These are phyloP conservation scores for Phoenix roebelenii DNA, from an alignment of 176 grass and related monocot species.

Conservation along the genomic window DNA sequence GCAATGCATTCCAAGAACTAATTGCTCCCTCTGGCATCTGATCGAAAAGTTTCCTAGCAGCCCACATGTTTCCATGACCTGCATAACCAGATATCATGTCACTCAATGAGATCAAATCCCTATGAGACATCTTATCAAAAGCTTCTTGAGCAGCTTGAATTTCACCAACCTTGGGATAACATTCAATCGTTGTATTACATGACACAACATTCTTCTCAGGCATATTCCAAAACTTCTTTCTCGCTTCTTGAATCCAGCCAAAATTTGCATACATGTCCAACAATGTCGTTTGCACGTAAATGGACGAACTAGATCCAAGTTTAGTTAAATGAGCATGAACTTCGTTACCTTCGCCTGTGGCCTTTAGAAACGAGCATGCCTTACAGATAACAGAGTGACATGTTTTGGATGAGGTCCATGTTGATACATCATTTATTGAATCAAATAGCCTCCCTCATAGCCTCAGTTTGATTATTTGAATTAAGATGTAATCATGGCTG, in stretches of 20 bases:
- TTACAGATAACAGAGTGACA: slow-evolving; percentile 44
- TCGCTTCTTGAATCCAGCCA: slow-evolving; percentile 13
- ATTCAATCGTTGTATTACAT: slow-evolving; percentile 26
- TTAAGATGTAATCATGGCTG: slow-evolving; percentile 28
- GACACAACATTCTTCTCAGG: slow-evolving; percentile 12
- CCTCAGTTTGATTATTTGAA: slow-evolving; percentile 20
- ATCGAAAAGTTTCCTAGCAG: slow-evolving; percentile 22
- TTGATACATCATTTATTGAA: slow-evolving; percentile 36
- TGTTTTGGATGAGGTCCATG: slow-evolving; percentile 31
- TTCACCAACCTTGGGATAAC: slow-evolving; percentile 26
- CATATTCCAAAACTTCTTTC: slow-evolving; percentile 23
- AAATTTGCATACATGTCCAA: slow-evolving; percentile 28
- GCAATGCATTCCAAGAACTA: slow-evolving; percentile 44
- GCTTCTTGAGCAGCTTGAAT: slow-evolving; percentile 21
- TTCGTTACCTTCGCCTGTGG: slow-evolving; percentile 20
- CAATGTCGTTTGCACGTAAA: slow-evolving; percentile 28
- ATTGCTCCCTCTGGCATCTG: slow-evolving; percentile 31
- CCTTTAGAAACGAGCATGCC: slow-evolving; percentile 20
- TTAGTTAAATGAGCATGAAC: slow-evolving; percentile 25
- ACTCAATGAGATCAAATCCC: slow-evolving; percentile 45
- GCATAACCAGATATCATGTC: slow-evolving; percentile 34
- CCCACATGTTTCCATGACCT: not conserved
- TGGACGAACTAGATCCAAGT: slow-evolving; percentile 19
- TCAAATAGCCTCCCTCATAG: slow-evolving; percentile 18
- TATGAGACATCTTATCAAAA: slow-evolving; percentile 29